These are phyloP conservation scores for Huntiella abstrusa DNA, from an alignment of 2,329 filamentous ascomycete species.

Conservation along the genomic window DNA sequence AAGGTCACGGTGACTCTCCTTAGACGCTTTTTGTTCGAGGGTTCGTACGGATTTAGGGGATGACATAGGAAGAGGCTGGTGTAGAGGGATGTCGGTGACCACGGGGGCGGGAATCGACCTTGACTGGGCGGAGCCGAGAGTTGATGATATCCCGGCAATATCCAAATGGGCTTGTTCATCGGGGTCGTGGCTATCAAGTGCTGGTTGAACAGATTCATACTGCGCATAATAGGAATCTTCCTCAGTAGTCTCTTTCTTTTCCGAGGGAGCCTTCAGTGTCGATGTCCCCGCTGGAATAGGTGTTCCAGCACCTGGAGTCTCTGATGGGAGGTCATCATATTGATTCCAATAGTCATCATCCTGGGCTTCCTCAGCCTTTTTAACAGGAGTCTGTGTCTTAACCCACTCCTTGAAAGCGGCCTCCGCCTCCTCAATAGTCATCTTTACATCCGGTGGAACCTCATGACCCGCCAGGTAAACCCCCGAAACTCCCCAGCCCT, in stretches of 20 bases:
- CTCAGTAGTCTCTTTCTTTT: constrained; percentile 19
- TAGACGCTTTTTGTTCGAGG: too few relatives aligned
- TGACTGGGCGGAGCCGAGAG: too few relatives aligned
- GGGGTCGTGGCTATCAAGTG: constrained; percentile 66
- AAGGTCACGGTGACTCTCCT: too few relatives aligned
- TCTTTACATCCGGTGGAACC: background rate
- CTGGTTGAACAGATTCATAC: constrained; percentile 62
- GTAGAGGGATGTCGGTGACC: too few relatives aligned
- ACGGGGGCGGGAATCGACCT: too few relatives aligned
- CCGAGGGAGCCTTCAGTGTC: background rate
- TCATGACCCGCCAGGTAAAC: constrained; percentile 4
- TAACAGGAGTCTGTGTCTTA: background rate
- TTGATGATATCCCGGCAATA: constrained; percentile 19
- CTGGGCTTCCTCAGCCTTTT: constrained; percentile 16
- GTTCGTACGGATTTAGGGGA: too few relatives aligned
- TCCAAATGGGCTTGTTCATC: constrained; percentile 30
- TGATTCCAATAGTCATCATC: constrained; percentile 31
- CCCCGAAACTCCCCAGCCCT: constrained; percentile 57
- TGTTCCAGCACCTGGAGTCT: constrained; percentile 46
- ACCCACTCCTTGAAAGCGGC: background rate
- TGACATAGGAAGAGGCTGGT: too few relatives aligned
- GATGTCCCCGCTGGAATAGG: constrained; percentile 21
- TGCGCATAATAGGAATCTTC: constrained; percentile 60
- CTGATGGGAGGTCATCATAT: constrained; percentile 20
- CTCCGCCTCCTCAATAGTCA: constrained; percentile 15